Conservation (phyloP, 1,284 basidiomycete species). For the Fomitopsis palustris region DNA sequence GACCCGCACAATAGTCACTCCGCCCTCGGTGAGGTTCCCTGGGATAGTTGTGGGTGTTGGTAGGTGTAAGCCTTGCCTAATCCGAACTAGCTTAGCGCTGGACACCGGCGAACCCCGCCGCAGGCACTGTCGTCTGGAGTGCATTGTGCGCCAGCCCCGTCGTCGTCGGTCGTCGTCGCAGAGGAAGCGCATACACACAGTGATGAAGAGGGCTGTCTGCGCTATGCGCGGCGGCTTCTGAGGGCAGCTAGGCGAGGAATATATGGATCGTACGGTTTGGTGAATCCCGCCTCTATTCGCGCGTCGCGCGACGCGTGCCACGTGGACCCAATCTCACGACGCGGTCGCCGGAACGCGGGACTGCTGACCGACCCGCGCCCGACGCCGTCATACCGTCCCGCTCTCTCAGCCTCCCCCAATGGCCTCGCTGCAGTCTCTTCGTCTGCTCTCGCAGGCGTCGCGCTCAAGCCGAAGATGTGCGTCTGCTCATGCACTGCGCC, state of each 20-base stretch:
- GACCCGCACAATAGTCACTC: neutral
- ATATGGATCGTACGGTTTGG: neutral
- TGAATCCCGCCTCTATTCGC: neutral
- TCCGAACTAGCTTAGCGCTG: neutral
- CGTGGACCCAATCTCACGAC: neutral
- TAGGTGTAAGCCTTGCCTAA: neutral
- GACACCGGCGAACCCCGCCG: neutral
- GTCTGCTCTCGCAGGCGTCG: slow-evolving; percentile 17
- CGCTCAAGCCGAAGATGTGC: slow-evolving; percentile 18
- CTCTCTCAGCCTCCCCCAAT: neutral
- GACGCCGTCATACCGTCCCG: neutral
- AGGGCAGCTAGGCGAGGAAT: neutral
- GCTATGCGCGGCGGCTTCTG: neutral
- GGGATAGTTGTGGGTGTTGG: slow-evolving; percentile 1
- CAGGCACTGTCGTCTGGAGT: neutral
- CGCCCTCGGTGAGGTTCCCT: neutral
- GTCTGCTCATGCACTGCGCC: neutral
- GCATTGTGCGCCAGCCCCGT: neutral
- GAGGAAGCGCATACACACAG: neutral
- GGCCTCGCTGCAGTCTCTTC: slow-evolving; percentile 18
- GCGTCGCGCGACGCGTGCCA: neutral
- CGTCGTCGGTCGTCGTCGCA: neutral
- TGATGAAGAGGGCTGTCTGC: neutral
- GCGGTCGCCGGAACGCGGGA: neutral
- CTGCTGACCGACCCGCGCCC: neutral